phyloP scores from a whole-genome alignment of 768 basidiomycete species.

The Collybiopsis luxurians region DNA sequence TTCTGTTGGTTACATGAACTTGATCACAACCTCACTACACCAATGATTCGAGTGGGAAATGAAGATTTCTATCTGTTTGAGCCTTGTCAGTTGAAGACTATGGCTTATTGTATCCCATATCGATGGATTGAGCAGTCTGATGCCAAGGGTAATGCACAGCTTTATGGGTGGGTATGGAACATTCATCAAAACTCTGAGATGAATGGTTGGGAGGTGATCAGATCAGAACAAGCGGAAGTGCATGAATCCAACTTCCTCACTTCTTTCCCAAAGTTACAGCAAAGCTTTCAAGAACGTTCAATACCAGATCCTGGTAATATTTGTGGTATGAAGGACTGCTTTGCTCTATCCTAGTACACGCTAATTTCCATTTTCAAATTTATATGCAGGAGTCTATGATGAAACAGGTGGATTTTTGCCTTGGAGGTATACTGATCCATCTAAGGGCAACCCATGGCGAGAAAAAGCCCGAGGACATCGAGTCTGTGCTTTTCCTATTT shows the following conservation, averaged over 20 bases:
- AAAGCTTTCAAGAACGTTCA: no score
- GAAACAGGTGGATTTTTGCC: neutral
- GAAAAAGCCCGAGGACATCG: neutral
- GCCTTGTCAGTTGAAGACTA: neutral
- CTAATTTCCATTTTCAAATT: no score
- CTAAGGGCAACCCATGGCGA: neutral
- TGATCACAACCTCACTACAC: neutral
- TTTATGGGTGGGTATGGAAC: neutral
- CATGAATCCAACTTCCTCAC: no score
- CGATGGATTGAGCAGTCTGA: conserved; percentile 4
- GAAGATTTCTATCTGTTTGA: conserved; percentile 6
- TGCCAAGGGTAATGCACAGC: neutral
- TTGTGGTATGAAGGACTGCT: no score
- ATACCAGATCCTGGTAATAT: no score
- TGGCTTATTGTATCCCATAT: neutral
- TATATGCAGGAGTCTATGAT: neutral
- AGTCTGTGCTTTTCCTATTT: neutral
- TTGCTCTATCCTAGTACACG: no score
- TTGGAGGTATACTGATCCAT: neutral
- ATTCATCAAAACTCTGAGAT: neutral
- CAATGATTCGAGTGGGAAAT: neutral
- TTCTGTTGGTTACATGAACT: conserved; percentile 2
- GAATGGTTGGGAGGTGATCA: no score
- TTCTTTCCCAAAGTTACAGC: no score
- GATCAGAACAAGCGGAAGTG: no score